Evolutionary conservation across 2,329 filamentous ascomycete species (phyloP), one percentile per base, ranked within the genome.

Genomic region (Ceratocystiopsis sp.): DNA sequence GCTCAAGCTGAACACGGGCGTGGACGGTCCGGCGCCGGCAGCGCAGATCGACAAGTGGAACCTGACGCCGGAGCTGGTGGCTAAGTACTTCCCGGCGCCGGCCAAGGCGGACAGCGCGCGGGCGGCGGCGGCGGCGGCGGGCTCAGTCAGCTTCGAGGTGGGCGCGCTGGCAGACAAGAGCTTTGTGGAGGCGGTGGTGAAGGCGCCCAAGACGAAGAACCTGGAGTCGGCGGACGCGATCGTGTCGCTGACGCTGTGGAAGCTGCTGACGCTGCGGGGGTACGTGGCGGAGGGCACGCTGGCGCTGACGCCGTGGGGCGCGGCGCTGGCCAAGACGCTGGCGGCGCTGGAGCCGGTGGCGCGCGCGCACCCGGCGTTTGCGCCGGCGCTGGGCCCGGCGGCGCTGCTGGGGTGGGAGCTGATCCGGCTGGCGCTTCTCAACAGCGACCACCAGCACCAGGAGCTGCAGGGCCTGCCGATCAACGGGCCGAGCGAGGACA

Each of bases 391-490:
- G 17, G 81, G 86, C 55, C 85, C 95, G 56, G 74, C 84, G 10
- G 74, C 80, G 3, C 73, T 96, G 44, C 66, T 94, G 42, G 87
- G 84, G 0, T 80, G 93, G 49, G 91, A 98, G 59, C 69, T 98
- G 48, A 67, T 93, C 36, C 77, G 81, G 18, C 73, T 91, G 45
- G 81, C 80, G 38, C 65, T 93, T 33, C 70, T 98, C 16, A 87
- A 83, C 54, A 70, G 75, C 19, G 76, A 78, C 49, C 72, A 78
- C 52, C 62, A 63, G 45, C 68, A 73, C 46, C 60, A 66, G 12
- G 71, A 71, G 45, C 60, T 72, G 9, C 67, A 69, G 42, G 73
- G 74, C 25, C 59, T 70, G 18, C 71, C 74, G 14, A 63, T 71
- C 46, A 71, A 68, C 51, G 68, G 68, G 37, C 62, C 58, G 57